Conservation (phyloP, 805 yeast species). For the Wickerhamiella sergipiensis region DNA sequence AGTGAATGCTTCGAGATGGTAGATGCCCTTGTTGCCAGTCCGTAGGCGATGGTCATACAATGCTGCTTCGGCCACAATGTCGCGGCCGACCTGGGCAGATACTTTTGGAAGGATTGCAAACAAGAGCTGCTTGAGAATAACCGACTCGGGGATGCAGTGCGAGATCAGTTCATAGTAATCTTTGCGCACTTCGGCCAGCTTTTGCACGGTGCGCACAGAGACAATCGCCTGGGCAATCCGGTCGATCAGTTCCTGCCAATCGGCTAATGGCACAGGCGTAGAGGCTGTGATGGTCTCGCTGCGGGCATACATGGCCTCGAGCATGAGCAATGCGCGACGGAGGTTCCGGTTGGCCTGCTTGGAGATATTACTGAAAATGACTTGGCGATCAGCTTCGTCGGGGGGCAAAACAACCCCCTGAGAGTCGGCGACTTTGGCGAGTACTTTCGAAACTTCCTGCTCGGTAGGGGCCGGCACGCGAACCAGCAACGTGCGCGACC, state of each 20-base stretch:
- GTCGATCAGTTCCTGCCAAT: slow-evolving; percentile 77
- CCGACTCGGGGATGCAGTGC: slow-evolving; percentile 84
- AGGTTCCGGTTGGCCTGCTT: slow-evolving; percentile 51
- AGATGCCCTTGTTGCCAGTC: slow-evolving; percentile 77
- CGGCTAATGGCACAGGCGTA: slow-evolving; percentile 53
- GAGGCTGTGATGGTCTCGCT: slow-evolving; percentile 19
- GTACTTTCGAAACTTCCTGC: slow-evolving; percentile 42
- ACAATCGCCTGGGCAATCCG: slow-evolving; percentile 48
- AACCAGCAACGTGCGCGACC: slow-evolving; percentile 80
- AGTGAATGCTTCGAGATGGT: slow-evolving; percentile 87
- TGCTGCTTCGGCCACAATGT: slow-evolving; percentile 39
- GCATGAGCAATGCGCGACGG: slow-evolving; percentile 59
- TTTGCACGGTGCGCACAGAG: slow-evolving; percentile 45
- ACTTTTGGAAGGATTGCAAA: slow-evolving; percentile 23
- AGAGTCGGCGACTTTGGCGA: slow-evolving; percentile 39
- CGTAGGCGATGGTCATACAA: slow-evolving; percentile 73
- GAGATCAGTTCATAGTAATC: slow-evolving; percentile 70
- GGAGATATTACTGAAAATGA: slow-evolving; percentile 37
- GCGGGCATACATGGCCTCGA: slow-evolving; percentile 55
- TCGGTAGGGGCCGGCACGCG: slow-evolving; percentile 70
- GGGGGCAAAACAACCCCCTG: slow-evolving; percentile 36
- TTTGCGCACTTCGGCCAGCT: slow-evolving; percentile 40
- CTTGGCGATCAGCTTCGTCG: slow-evolving; percentile 25
- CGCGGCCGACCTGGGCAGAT: slow-evolving; percentile 17
- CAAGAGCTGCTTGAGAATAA: slow-evolving; percentile 52